Percentiles rank a stretch among this genome's conserved stretches.
Conservation (phyloP, 768 basidiomycete species). For the Peribolospora kevripleyi region DNA sequence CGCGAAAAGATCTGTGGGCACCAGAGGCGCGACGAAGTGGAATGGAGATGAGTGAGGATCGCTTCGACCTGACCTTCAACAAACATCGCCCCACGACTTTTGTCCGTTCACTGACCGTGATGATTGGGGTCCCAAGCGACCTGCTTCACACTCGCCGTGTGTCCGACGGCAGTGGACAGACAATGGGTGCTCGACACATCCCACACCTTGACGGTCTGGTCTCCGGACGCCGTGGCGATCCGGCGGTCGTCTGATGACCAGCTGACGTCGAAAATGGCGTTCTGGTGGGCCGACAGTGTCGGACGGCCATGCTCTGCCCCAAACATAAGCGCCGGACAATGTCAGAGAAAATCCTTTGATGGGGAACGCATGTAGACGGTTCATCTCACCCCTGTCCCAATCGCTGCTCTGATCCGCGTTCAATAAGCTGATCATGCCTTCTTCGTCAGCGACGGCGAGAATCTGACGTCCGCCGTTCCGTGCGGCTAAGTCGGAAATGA, state of each 20-base stretch:
- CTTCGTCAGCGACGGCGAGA: conserved; percentile 12
- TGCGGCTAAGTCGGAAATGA: conserved; percentile 3
- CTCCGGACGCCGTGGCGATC: conserved; percentile 16
- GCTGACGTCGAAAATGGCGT: conserved; percentile 17
- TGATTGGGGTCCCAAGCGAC: conserved; percentile 14
- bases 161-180: conserved; percentile 5
- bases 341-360: too few species aligned
- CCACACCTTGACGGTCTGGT: conserved; percentile 11
- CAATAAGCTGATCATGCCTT: conserved; percentile 14
- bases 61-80: neutral
- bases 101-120: conserved; percentile 5
- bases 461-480: conserved; percentile 12
- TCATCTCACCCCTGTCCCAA: conserved; percentile 5
- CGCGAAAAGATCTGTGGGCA: conserved; percentile 1
- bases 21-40: neutral
- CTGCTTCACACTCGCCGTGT: conserved; percentile 15
- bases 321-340: too few species aligned
- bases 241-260: conserved; percentile 14
- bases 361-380: neutral
- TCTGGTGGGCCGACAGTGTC: conserved; percentile 10
- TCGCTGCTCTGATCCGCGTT: conserved; percentile 6
- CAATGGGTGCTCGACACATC: conserved; percentile 10
- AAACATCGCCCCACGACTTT: neutral
- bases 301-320: too few species aligned
- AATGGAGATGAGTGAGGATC: neutral